A percentile compares a stretch with the other conserved stretches of the same genome.
Conservation (phyloP, 2,329 filamentous ascomycete genomes). For the Penicillium concentricum region DNA sequence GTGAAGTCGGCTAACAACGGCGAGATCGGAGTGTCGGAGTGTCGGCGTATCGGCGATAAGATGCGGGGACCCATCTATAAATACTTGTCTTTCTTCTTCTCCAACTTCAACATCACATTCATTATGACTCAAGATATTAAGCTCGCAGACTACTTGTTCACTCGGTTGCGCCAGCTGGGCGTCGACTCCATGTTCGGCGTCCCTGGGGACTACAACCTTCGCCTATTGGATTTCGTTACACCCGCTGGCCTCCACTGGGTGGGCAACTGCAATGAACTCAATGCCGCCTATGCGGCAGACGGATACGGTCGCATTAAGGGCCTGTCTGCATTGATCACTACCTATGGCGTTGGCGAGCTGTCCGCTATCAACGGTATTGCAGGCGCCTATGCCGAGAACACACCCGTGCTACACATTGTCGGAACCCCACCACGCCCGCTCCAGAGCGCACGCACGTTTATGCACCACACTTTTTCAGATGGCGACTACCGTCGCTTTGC, state of each 20-base stretch:
- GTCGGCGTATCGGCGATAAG: constrained; percentile 18
- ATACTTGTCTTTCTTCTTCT: background rate
- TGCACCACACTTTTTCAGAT: constrained; percentile 70
- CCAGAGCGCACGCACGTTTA: constrained; percentile 45
- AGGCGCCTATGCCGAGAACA: constrained; percentile 71
- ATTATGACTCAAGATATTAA: constrained; percentile 23
- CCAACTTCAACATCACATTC: background rate
- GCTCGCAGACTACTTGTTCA: constrained; percentile 59
- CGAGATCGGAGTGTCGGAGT: constrained; percentile 11
- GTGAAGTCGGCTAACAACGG: constrained; percentile 19
- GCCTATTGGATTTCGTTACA: constrained; percentile 65
- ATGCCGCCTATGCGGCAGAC: constrained; percentile 55
- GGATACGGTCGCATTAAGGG: constrained; percentile 34
- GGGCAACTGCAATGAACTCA: constrained; percentile 68
- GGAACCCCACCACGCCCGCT: constrained; percentile 50
- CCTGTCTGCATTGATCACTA: constrained; percentile 29
- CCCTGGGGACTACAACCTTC: constrained; percentile 71
- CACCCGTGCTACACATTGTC: constrained; percentile 64
- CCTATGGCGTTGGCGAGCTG: constrained; percentile 61
- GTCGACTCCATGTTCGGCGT: constrained; percentile 66
- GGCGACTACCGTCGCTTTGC: constrained; percentile 54
- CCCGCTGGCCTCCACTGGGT: constrained; percentile 62
- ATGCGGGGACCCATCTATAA: constrained; percentile 15
- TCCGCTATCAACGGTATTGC: constrained; percentile 72
- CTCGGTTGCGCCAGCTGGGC: constrained; percentile 62